Base-by-base conservation (phyloP, 768 basidiomycete species). In the Fomitopsis pulvina region DNA sequence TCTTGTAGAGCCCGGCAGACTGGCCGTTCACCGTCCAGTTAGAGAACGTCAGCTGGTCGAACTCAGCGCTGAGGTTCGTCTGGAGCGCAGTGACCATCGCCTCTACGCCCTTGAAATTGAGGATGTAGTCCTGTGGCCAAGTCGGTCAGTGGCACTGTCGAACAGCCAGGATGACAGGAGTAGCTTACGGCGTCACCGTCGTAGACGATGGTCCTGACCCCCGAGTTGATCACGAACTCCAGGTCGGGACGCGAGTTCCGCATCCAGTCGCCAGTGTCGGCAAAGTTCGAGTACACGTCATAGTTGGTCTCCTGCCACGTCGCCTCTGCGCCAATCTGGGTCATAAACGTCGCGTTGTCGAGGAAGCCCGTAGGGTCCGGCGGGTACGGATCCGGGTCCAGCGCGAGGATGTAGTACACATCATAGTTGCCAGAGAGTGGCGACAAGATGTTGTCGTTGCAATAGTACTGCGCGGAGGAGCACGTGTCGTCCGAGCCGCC, bases 231-330 rank as follows among this genome's bases (percentile, higher is more conserved):
- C 12, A 83, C 78, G 4, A 62, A 71, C 62, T 82, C 79, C 21
- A 84, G 64, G 51, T 74, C 52, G 0, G 75, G 76, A 16, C 71
- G 56, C 29, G 66, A 66, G 57, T 67, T 71, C 49, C 63, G 62
- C 78, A 82, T 82, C 79, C 79, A 82, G 56, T 84, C 81, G 18
- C 76, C 77, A 5, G 72, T 76, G 8, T 43, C 38, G 0, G 73
- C 69, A 50, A 80, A 80, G 50, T 77, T 75, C 25, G 44, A 41
- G 53, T 76, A 79, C 16, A 81, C 74, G 2, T 62, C 49, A 30
- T 49, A 21, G 58, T 66, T 79, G 1, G 69, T 66, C 48, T 68
- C 61, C 32, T 62, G 24, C 76, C 77, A 79, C 1, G 58, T 64
- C 5, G 57, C 54, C 53, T 77, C 69, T 0, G 74, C 72, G 20